Evolutionary conservation across 192 early-diverging fungal genomes (phyloP).

Genomic region (Coemansia sp.): DNA sequence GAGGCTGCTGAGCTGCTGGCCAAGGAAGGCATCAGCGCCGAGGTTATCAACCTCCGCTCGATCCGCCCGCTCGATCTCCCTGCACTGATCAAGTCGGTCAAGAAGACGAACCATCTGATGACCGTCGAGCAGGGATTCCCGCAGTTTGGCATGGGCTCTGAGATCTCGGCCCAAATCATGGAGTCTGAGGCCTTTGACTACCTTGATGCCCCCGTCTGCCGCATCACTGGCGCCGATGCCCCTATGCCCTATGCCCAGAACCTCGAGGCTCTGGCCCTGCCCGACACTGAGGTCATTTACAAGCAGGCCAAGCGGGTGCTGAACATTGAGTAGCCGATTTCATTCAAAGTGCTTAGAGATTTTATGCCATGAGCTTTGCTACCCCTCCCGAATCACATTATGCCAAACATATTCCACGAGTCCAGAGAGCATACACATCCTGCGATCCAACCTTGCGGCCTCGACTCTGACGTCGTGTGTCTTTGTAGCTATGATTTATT

Average conservation of each 20-base stretch:
- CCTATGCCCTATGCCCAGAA: constrained; percentile 97
- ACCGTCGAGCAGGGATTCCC: constrained; percentile 98
- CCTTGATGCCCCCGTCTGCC: constrained; percentile 91
- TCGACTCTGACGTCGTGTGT: not conserved
- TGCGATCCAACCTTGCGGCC: not conserved
- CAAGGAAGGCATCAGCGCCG: constrained; percentile 78
- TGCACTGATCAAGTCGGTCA: constrained; percentile 89
- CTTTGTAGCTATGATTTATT: not conserved
- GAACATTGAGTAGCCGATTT: constrained; percentile 38
- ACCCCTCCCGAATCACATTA: not conserved
- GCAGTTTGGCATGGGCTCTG: constrained; percentile 89
- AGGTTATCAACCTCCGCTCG: constrained; percentile 97
- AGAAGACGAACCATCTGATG: constrained; percentile 97
- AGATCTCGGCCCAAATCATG: constrained; percentile 96
- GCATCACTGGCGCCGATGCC: constrained; percentile 95
- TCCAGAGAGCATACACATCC: not conserved
- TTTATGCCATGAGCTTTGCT: constrained; percentile 9
- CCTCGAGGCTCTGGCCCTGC: constrained; percentile 89
- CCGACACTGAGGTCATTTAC: constrained; percentile 80
- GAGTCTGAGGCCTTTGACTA: constrained; percentile 96
- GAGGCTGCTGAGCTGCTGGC: constrained; percentile 87
- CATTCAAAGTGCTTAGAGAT: not conserved
- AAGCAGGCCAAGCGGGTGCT: constrained; percentile 73
- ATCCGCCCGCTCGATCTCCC: constrained; percentile 95
- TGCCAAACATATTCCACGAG: not conserved